phyloP scores from a whole-genome alignment of 2,329 filamentous ascomycete genomes.

The Hirsutella thompsonii region DNA sequence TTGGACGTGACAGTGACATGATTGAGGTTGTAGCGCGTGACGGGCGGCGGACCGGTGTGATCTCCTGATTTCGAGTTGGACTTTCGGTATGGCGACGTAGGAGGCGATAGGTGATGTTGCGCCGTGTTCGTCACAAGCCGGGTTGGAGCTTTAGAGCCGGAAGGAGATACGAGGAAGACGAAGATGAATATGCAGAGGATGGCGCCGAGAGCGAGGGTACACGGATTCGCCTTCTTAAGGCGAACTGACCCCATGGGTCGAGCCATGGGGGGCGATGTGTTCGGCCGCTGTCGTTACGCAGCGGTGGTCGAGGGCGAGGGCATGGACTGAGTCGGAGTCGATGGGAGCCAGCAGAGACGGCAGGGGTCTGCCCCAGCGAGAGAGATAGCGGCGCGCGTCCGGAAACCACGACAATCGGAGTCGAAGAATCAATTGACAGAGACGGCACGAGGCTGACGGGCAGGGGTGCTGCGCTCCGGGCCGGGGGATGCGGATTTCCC shows the following conservation, averaged over 20 bases:
- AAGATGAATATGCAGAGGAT: slow-evolving; percentile 62
- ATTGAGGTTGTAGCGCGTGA: slow-evolving; percentile 90
- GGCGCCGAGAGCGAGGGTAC: slow-evolving; percentile 59
- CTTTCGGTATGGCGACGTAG: slow-evolving; percentile 30
- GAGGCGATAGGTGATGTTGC: slow-evolving; percentile 29
- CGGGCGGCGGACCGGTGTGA: slow-evolving; percentile 53
- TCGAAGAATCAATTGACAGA: too few species aligned
- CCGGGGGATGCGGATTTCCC: too few species aligned
- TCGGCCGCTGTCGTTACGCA: slow-evolving; percentile 3
- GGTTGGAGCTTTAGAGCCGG: slow-evolving; percentile 30
- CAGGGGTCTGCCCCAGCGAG: neutral
- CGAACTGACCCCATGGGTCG: slow-evolving; percentile 51
- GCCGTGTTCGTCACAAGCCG: slow-evolving; percentile 33
- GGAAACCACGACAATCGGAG: neutral
- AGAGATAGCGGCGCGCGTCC: neutral
- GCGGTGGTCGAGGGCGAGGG: slow-evolving; percentile 3
- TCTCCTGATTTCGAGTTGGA: slow-evolving; percentile 18
- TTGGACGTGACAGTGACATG: slow-evolving; percentile 73
- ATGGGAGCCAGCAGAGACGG: neutral
- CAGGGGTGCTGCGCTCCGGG: too few species aligned
- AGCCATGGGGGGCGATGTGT: slow-evolving; percentile 29
- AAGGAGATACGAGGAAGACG: slow-evolving; percentile 45
- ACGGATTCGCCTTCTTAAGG: slow-evolving; percentile 68
- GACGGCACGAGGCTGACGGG: too few species aligned
- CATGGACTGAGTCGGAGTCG: slow-evolving; percentile 3